Evolutionary conservation across 179 eudicot species (phyloP).

Genomic region (Corrigiola litoralis): DNA sequence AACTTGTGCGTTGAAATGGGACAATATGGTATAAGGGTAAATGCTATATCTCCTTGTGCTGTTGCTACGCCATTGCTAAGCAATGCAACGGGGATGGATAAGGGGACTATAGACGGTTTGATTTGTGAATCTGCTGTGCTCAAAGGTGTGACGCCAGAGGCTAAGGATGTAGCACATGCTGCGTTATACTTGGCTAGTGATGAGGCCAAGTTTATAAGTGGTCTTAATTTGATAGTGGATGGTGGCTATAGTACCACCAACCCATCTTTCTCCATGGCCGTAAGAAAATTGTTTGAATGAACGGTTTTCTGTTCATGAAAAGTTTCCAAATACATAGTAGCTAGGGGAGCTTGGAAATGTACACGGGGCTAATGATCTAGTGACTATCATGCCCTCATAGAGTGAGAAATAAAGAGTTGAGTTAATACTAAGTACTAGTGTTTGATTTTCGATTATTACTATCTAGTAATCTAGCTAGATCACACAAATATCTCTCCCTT

Average conservation of each 20-base stretch:
- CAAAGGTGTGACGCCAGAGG: conserved; percentile 24
- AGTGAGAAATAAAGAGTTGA: too few species aligned
- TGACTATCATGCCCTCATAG: too few species aligned
- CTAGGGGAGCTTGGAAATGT: conserved; percentile 21
- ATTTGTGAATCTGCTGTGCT: conserved; percentile 20
- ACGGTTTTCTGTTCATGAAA: neutral
- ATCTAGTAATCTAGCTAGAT: too few species aligned
- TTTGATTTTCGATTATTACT: too few species aligned
- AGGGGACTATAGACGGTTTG: conserved; percentile 1
- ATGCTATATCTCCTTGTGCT: conserved; percentile 31
- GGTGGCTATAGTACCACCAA: conserved; percentile 40
- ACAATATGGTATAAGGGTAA: conserved; percentile 38
- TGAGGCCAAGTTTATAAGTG: conserved; percentile 38
- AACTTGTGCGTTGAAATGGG: conserved; percentile 40
- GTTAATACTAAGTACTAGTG: too few species aligned
- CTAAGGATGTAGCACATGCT: conserved; percentile 35
- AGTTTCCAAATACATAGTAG: too few species aligned
- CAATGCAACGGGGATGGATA: neutral
- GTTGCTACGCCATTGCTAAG: conserved; percentile 21
- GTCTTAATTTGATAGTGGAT: conserved; percentile 40
- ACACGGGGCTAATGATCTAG: too few species aligned
- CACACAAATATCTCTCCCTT: too few species aligned
- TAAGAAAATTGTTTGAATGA: conserved; percentile 1
- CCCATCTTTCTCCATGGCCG: conserved; percentile 27
- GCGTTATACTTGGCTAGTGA: conserved; percentile 40